These are phyloP conservation scores for Cardamine occulta DNA, from an alignment of 345 rosid genomes.

Conservation along the genomic window DNA sequence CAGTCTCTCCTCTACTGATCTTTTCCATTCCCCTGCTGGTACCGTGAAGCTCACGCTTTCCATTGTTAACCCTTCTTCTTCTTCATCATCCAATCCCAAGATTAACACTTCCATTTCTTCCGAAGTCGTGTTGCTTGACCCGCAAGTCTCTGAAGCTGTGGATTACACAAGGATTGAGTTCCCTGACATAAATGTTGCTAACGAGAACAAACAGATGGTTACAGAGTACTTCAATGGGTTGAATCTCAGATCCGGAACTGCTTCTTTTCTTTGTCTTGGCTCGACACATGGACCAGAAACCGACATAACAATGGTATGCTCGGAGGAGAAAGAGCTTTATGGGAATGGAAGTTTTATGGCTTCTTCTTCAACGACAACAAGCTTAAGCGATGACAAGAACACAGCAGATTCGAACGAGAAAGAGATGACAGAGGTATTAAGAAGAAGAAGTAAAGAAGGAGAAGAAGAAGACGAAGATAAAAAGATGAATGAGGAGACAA, in stretches of 20 bases:
- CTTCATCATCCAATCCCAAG: constrained; percentile 30
- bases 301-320: constrained; percentile 54
- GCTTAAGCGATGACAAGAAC: constrained; percentile 74
- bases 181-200: constrained; percentile 68
- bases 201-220: constrained; percentile 83
- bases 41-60: constrained; percentile 72
- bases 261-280: constrained; percentile 77
- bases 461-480: constrained; percentile 43
- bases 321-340: constrained; percentile 50
- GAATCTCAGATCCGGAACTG: constrained; percentile 48
- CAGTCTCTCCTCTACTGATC: constrained; percentile 90
- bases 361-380: constrained; percentile 79
- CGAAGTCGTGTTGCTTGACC: constrained; percentile 79
- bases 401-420: constrained; percentile 65
- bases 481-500: constrained; percentile 68
- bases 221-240: constrained; percentile 67
- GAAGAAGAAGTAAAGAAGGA: constrained; percentile 36
- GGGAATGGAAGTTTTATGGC: constrained; percentile 57
- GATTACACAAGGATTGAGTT: constrained; percentile 91
- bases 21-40: constrained; percentile 95
- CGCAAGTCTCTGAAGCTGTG: constrained; percentile 54
- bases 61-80: constrained; percentile 51
- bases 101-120: constrained; percentile 72
- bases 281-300: constrained; percentile 49
- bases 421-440: constrained; percentile 62